Conservation (phyloP, 2,329 filamentous ascomycete genomes). For the Grosmannia clavigera region DNA sequence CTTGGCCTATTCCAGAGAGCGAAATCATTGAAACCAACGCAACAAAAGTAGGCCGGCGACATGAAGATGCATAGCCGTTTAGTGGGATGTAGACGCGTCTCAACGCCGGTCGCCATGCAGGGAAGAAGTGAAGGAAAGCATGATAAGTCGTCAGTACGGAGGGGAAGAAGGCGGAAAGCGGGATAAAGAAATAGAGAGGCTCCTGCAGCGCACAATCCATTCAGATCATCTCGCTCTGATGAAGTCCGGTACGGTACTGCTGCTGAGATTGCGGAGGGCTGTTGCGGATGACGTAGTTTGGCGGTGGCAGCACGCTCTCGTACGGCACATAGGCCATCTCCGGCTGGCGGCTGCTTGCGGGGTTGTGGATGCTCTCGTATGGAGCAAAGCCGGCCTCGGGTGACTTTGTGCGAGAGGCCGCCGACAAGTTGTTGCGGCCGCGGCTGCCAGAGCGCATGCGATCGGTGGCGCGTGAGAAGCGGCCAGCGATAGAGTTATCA, state of each 20-base stretch:
- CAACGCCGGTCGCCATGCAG: conserved; percentile 25
- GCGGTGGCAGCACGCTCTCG: conserved; percentile 27
- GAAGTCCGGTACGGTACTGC: conserved; percentile 36
- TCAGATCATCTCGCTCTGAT: conserved; percentile 44
- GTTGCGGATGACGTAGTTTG: conserved; percentile 19
- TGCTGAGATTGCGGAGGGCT: conserved; percentile 19
- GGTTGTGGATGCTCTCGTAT: conserved; percentile 26
- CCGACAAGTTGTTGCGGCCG: conserved; percentile 32
- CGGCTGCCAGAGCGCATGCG: conserved; percentile 48
- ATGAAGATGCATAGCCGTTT: neutral
- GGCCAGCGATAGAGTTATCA: conserved; percentile 36
- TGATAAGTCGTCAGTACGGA: neutral
- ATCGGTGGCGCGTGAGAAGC: conserved; percentile 45
- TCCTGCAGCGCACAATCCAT: neutral
- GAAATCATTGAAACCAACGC: neutral
- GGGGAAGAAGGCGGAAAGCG: neutral
- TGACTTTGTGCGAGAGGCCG: conserved; percentile 23
- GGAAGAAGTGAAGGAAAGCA: conserved; percentile 11
- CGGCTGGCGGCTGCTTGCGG: conserved; percentile 22
- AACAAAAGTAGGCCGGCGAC: neutral
- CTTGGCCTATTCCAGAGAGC: neutral
- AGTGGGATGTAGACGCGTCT: neutral
- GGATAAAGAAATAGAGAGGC: neutral
- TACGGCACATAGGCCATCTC: conserved; percentile 24
- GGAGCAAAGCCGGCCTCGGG: conserved; percentile 22